A percentile compares a stretch with the other conserved stretches of the same genome.
These are phyloP conservation scores for Annona cherimola DNA, from an alignment of 164 flowering plant species.

Conservation along the genomic window DNA sequence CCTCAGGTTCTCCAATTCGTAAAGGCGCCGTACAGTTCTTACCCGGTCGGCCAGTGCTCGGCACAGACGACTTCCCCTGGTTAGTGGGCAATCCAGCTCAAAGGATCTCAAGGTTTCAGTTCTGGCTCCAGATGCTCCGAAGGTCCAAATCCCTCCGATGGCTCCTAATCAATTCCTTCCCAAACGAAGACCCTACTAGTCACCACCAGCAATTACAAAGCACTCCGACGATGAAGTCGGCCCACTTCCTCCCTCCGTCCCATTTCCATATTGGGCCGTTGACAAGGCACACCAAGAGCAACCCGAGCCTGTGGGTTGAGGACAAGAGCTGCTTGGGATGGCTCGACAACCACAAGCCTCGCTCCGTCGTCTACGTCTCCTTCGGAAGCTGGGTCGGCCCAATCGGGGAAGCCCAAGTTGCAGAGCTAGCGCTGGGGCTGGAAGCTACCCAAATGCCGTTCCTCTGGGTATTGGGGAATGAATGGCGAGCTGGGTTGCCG, in stretches of 20 bases:
- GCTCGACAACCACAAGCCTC: slow-evolving; percentile 40
- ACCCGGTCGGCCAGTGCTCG: slow-evolving; percentile 36
- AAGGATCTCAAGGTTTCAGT: slow-evolving; percentile 47
- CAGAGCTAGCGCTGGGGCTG: slow-evolving; percentile 43
- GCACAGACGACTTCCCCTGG: slow-evolving; percentile 67
- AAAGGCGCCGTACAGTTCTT: slow-evolving; percentile 17
- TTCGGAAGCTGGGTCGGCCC: slow-evolving; percentile 86
- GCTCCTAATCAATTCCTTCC: slow-evolving; percentile 56
- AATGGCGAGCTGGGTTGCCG: slow-evolving; percentile 57
- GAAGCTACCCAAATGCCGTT: slow-evolving; percentile 47
- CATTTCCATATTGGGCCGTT: slow-evolving; percentile 44
- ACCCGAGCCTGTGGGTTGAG: slow-evolving; percentile 60
- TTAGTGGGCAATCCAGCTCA: slow-evolving; percentile 45
- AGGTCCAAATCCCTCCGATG: slow-evolving; percentile 41
- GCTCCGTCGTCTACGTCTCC: slow-evolving; percentile 61
- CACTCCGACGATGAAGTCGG: background rate
- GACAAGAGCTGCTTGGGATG: slow-evolving; percentile 64
- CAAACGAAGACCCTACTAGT: slow-evolving; percentile 19
- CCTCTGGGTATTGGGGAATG: slow-evolving; percentile 52
- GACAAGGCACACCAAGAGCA: slow-evolving; percentile 14
- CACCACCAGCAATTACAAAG: background rate
- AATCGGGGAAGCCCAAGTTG: slow-evolving; percentile 39
- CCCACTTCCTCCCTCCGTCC: slow-evolving; percentile 3
- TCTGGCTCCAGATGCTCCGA: slow-evolving; percentile 53
- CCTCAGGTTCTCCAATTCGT: slow-evolving; percentile 47